These are phyloP conservation scores for Rhexocercosporidium sp. DNA, from an alignment of 2,329 filamentous ascomycete species.

Conservation along the genomic window DNA sequence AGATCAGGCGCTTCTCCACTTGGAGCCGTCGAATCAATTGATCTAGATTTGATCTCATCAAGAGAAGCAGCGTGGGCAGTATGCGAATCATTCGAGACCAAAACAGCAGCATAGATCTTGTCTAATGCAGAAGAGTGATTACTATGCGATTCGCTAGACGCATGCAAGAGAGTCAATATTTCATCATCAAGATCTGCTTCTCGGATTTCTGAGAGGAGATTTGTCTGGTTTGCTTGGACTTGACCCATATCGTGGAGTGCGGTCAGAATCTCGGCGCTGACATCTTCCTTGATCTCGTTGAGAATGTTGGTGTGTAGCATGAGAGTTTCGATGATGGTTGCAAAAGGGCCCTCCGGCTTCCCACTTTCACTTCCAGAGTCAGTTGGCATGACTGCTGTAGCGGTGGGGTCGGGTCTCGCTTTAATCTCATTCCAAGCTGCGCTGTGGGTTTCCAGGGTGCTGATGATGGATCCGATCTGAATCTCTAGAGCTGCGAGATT, in stretches of 20 bases:
- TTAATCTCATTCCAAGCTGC: constrained; percentile 29
- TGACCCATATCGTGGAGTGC: constrained; percentile 36
- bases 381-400: constrained; percentile 19
- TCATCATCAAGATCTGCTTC: constrained; percentile 41
- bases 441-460: constrained; percentile 30
- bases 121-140: constrained; percentile 25
- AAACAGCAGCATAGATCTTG: constrained; percentile 27
- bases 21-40: constrained; percentile 4
- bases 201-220: constrained; percentile 34
- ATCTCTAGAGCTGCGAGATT: constrained; percentile 27
- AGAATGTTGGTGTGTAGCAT: constrained; percentile 33
- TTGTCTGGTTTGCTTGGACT: constrained; percentile 28
- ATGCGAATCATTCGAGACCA: constrained; percentile 29
- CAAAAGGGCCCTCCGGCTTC: neutral
- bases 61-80: constrained; percentile 19
- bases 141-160: constrained; percentile 34
- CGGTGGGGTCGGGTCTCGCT: neutral
- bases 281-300: constrained; percentile 41
- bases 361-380: neutral
- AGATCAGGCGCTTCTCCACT: neutral
- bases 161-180: constrained; percentile 40
- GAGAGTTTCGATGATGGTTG: constrained; percentile 25
- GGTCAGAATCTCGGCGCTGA: constrained; percentile 41
- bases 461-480: constrained; percentile 32
- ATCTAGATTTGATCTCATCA: constrained; percentile 27